These are phyloP conservation scores for Metarhizium brunneum DNA, from an alignment of 2,329 filamentous ascomycete genomes.

Conservation along the genomic window DNA sequence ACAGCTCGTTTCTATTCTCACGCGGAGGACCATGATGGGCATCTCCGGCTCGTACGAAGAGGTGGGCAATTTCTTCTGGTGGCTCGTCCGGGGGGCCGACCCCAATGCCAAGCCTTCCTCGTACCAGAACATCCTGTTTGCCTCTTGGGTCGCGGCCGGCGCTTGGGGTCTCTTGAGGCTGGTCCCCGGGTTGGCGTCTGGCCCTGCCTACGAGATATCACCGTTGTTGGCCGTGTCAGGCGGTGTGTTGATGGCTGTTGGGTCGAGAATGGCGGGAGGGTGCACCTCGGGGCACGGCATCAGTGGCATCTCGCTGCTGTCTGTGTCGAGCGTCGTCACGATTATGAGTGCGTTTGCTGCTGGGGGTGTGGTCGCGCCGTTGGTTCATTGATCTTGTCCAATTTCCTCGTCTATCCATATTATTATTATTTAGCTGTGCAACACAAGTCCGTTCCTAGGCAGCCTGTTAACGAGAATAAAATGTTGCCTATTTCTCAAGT, in stretches of 20 bases:
- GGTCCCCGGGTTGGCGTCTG: conserved; percentile 20
- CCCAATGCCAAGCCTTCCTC: conserved; percentile 19
- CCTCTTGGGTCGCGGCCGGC: conserved; percentile 38
- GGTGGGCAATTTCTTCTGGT: conserved; percentile 44
- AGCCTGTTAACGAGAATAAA: not conserved
- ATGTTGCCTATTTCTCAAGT: not conserved
- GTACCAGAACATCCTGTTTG: conserved; percentile 40
- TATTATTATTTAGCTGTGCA: not conserved
- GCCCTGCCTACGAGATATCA: conserved; percentile 20
- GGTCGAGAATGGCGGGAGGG: conserved; percentile 53
- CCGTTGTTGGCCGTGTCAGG: conserved; percentile 37
- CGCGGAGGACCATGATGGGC: conserved; percentile 46
- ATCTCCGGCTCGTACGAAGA: conserved; percentile 55
- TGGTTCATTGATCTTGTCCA: conserved; percentile 14
- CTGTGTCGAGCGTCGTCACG: conserved; percentile 51
- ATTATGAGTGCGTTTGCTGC: conserved; percentile 48
- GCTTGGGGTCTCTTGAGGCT: conserved; percentile 28
- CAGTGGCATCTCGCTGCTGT: conserved; percentile 55
- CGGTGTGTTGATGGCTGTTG: conserved; percentile 48
- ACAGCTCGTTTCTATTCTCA: conserved; percentile 46
- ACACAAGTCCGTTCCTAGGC: not conserved
- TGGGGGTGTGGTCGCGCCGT: conserved; percentile 26
- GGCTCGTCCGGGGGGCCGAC: conserved; percentile 22
- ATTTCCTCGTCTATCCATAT: not conserved
- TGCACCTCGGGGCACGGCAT: conserved; percentile 64